Percentiles rank a stretch among this genome's conserved stretches.
phyloP scores from a whole-genome alignment of 208 protist genomes.

The Naegleria gruberi region DNA sequence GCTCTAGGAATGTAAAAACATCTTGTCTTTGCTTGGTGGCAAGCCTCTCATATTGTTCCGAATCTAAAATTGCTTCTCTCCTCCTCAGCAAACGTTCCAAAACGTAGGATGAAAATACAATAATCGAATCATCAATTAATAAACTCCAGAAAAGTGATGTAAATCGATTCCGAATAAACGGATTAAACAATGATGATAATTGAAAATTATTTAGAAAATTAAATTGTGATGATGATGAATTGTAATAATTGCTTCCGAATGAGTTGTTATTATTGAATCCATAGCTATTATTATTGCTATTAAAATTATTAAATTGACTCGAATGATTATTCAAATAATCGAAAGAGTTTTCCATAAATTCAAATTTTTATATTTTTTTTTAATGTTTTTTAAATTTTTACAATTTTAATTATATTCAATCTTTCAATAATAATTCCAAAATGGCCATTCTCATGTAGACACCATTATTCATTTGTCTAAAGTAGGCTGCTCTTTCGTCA shows the following conservation, averaged over 20 bases:
- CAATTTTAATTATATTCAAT: background rate
- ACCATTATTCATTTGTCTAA: conserved; percentile 93
- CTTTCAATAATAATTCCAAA: conserved; percentile 45
- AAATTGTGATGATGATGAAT: background rate
- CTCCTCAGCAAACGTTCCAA: background rate
- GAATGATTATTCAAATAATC: no score
- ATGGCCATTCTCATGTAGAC: conserved; percentile 96
- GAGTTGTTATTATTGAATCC: background rate
- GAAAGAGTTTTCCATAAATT: no score
- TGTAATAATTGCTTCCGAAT: background rate
- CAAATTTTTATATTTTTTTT: no score
- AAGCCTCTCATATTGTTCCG: background rate
- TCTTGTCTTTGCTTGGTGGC: background rate
- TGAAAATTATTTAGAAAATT: background rate
- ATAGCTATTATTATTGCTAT: background rate
- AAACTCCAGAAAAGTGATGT: background rate
- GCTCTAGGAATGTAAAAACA: background rate
- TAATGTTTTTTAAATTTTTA: no score
- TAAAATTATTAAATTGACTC: no score
- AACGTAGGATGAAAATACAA: background rate
- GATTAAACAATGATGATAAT: no score
- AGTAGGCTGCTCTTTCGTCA: conserved; percentile 91
- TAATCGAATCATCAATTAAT: background rate
- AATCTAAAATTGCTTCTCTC: background rate
- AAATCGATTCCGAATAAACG: background rate